Percentiles rank a stretch among this genome's conserved stretches.
Evolutionary conservation across 805 yeast genomes (phyloP).

Genomic region (Scheffersomyces ergatensis): DNA sequence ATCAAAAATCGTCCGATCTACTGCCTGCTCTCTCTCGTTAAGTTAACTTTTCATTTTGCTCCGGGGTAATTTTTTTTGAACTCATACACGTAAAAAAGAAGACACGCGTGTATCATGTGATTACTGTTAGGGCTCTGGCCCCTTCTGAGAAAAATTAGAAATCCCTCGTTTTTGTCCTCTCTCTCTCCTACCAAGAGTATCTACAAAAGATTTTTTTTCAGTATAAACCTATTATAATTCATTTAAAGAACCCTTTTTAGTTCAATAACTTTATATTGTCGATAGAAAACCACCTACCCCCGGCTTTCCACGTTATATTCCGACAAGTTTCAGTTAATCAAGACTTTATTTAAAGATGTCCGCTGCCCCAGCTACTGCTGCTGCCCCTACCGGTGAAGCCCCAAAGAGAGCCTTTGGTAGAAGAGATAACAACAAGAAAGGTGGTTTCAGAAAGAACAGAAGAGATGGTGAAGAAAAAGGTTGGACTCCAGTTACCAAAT

Average conservation of each 20-base stretch:
- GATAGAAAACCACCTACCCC: constrained; percentile 70
- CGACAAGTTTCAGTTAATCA: constrained; percentile 38
- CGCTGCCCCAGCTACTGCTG: constrained; percentile 40
- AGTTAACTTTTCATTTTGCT: too few relatives aligned
- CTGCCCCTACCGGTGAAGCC: constrained; percentile 30
- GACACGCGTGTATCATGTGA: too few relatives aligned
- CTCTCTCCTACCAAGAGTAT: too few relatives aligned
- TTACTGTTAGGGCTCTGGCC: constrained; percentile 2
- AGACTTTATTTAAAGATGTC: constrained; percentile 43
- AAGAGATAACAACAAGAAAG: constrained; percentile 66
- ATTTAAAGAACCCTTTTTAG: background rate
- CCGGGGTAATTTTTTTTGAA: too few relatives aligned
- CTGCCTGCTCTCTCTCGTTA: too few relatives aligned
- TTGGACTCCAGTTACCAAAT: constrained; percentile 99
- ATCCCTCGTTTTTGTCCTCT: too few relatives aligned
- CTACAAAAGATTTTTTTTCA: background rate
- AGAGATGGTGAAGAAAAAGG: constrained; percentile 94
- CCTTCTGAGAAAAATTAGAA: too few relatives aligned
- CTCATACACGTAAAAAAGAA: too few relatives aligned
- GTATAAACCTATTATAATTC: background rate
- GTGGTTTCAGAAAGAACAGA: constrained; percentile 54
- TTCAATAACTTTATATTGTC: constrained; percentile 24
- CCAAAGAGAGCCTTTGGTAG: constrained; percentile 54
- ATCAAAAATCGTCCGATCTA: too few relatives aligned
- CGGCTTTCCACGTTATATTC: constrained; percentile 74